Conservation (phyloP, 1,139 yeast species). For the Taphrina communis region DNA sequence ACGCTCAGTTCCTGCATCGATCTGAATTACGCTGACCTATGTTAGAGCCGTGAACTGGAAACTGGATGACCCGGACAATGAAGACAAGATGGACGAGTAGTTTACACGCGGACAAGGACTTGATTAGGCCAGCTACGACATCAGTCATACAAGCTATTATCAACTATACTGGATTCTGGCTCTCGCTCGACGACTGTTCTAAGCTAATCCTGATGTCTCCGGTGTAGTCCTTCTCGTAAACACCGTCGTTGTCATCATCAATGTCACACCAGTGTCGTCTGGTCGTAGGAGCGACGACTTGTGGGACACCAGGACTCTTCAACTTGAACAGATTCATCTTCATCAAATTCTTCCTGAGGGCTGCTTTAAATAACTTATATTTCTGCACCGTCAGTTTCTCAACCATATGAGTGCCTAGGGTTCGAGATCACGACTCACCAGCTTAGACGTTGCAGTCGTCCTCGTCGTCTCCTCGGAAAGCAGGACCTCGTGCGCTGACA, state of each 20-base stretch:
- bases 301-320: constrained; percentile 1
- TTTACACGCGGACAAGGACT: neutral
- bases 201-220: neutral
- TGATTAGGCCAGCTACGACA: neutral
- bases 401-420: too few relatives aligned
- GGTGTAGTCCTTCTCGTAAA: neutral
- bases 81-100: constrained; percentile 15
- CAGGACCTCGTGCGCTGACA: neutral
- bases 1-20: neutral
- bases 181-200: neutral
- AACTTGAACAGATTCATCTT: constrained; percentile 11
- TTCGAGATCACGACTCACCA: neutral
- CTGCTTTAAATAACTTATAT: constrained; percentile 4
- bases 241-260: constrained; percentile 15
- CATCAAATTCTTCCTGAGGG: neutral
- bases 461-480: neutral
- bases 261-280: constrained; percentile 28
- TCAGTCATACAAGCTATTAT: neutral
- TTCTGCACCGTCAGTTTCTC: constrained; percentile 6
- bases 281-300: neutral
- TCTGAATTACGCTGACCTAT: neutral
- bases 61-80: constrained; percentile 14
- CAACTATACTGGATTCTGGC: neutral
- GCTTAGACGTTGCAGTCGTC: neutral
- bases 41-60: constrained; percentile 26